phyloP scores from a whole-genome alignment of 345 rosid genomes.

The Heritiera fomes region DNA sequence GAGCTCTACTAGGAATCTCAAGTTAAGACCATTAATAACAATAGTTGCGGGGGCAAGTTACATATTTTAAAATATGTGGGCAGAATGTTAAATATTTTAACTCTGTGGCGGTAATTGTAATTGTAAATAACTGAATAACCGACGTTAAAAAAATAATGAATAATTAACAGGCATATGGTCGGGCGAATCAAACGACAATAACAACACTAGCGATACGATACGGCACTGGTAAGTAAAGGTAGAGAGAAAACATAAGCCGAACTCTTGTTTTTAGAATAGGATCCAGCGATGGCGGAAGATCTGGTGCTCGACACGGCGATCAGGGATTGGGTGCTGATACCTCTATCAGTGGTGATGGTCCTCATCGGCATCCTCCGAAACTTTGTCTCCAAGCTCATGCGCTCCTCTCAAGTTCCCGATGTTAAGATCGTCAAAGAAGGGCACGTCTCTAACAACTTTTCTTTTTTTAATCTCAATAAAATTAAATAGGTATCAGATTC shows the following conservation, averaged over 20 bases:
- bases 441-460: slow-evolving; percentile 28
- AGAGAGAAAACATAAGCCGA: not conserved
- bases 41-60: not conserved
- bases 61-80: not conserved
- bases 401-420: slow-evolving; percentile 79
- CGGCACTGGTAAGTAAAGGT: not conserved
- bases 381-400: slow-evolving; percentile 88
- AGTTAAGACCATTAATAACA: too few relatives aligned
- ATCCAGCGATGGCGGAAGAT: slow-evolving; percentile 81
- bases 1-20: too few relatives aligned
- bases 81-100: not conserved
- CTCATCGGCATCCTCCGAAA: slow-evolving; percentile 89
- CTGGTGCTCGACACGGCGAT: slow-evolving; percentile 94
- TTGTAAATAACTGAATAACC: not conserved
- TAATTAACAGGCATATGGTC: not conserved
- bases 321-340: slow-evolving; percentile 93
- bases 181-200: not conserved
- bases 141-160: not conserved
- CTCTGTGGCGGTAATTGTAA: not conserved
- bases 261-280: not conserved
- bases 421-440: slow-evolving; percentile 86
- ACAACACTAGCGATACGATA: not conserved
- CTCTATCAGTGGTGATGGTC: slow-evolving; percentile 89
- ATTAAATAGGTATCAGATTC: not conserved
- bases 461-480: not conserved